Evolutionary conservation across 169 alveolate species (phyloP), one percentile per base, ranked within the genome.

Genomic region (Cryptosporidium muris): DNA sequence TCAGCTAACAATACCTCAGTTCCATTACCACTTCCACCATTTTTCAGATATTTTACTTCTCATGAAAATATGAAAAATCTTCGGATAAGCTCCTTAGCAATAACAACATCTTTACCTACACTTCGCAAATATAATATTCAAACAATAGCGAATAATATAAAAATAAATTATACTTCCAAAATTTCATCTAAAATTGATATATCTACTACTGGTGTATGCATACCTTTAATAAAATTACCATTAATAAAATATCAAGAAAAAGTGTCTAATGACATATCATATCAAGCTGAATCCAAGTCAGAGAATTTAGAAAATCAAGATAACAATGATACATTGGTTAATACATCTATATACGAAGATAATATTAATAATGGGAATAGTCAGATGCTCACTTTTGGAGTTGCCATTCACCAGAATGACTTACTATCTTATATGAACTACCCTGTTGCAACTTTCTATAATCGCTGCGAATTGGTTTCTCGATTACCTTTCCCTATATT

Each of bases 401-500:
- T 63, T 2, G 25, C 64, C 14, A 74, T 68, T 12, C 68, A 74
- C 34, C 54, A 74, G 9, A 74, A 74, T 25, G 85, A 74, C 16
- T 49, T 74, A 3, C 67, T 74, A 14, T 74, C 85, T 2, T 68
- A 74, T 9, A 52, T 74, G n/a, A 74, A 74, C 34, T 74, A 68
- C 60, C 85, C 85, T n/a, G 51, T 74, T 14, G 74, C 60, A 2
- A 58, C 85, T 5, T 74, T 74, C 34, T 74, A 74, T 48, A 74
- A 74, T 48, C 54, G 60, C 36, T 74, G 60, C 11, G 85, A 74
- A 43, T 60, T 74, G 16, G 62, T 74, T 12, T 74, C 85, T 34
- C 85, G 60, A 37, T 48, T 74, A 5, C 85, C 85, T n/a, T 74
- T 74, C 14, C 85, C 85, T 16, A 74, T 74, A 14, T 38, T 74